Conservation (phyloP, 2,329 filamentous ascomycete species). For the Cercospora beticola region DNA sequence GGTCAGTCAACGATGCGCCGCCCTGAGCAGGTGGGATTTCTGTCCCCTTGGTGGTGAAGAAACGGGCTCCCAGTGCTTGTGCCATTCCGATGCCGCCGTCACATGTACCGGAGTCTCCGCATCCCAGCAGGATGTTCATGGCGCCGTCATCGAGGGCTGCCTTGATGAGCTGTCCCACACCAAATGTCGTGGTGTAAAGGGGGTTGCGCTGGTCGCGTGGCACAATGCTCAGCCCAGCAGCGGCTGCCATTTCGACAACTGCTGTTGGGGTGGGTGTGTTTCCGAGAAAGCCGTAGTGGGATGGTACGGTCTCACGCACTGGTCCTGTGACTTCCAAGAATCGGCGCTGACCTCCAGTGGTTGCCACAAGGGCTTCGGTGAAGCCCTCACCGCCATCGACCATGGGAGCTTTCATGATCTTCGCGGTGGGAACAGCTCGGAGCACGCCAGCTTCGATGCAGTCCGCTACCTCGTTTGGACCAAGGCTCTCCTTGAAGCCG, state of each 20-base stretch:
- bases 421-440: slow-evolving; percentile 45
- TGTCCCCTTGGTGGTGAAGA: slow-evolving; percentile 43
- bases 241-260: slow-evolving; percentile 56
- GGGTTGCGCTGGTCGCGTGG: slow-evolving; percentile 49
- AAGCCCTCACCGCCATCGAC: slow-evolving; percentile 58
- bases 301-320: slow-evolving; percentile 43
- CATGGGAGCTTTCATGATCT: slow-evolving; percentile 51
- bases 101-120: slow-evolving; percentile 56
- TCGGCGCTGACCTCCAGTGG: slow-evolving; percentile 45
- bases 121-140: slow-evolving; percentile 51
- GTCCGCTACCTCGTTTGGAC: slow-evolving; percentile 50
- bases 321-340: slow-evolving; percentile 47
- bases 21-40: slow-evolving; percentile 44
- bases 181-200: slow-evolving; percentile 52
- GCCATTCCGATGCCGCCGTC: slow-evolving; percentile 57
- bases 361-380: slow-evolving; percentile 47
- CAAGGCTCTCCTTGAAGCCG: slow-evolving; percentile 56
- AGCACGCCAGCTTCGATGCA: slow-evolving; percentile 53
- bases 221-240: slow-evolving; percentile 53
- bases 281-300: slow-evolving; percentile 50
- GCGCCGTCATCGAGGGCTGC: slow-evolving; percentile 50
- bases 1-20: slow-evolving; percentile 42
- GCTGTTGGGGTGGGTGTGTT: slow-evolving; percentile 42
- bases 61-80: slow-evolving; percentile 52
- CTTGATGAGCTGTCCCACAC: slow-evolving; percentile 52